These are phyloP conservation scores for Nannochloris sp. DNA, from an alignment of 139 green algal genomes.

Conservation along the genomic window DNA sequence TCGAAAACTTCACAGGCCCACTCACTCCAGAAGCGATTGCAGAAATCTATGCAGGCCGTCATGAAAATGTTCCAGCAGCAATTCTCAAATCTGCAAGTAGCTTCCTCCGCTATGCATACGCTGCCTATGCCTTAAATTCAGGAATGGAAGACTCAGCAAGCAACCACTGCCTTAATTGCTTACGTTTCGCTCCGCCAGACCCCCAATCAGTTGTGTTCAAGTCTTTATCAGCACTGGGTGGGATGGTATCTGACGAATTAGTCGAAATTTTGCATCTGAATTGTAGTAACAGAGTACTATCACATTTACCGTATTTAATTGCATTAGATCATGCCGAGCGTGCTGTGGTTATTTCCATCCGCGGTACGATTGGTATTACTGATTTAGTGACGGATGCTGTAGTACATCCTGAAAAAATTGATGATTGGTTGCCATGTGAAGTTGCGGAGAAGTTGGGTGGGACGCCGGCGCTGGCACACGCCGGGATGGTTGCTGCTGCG, in stretches of 20 bases:
- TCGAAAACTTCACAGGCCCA: constrained; percentile 14
- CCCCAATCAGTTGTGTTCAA: constrained; percentile 9
- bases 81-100: constrained; percentile 4
- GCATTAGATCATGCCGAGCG: constrained; percentile 11
- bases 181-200: neutral
- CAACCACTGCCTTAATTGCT: neutral
- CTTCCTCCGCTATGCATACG: constrained; percentile 26
- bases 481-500: constrained; percentile 35
- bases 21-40: constrained; percentile 19
- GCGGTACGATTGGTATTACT: constrained; percentile 15
- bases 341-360: constrained; percentile 23
- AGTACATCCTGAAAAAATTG: constrained; percentile 6
- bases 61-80: neutral
- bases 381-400: constrained; percentile 28
- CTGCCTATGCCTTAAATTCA: constrained; percentile 23
- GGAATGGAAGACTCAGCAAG: neutral
- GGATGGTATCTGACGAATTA: constrained; percentile 9
- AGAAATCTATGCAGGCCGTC: constrained; percentile 24
- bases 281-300: constrained; percentile 19
- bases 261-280: constrained; percentile 30
- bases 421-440: constrained; percentile 4
- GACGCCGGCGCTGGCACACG: constrained; percentile 18
- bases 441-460: constrained; percentile 5
- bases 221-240: constrained; percentile 12
- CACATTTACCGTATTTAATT: constrained; percentile 45